Evolutionary conservation across 2,329 filamentous ascomycete species (phyloP).

Genomic region (Monascus ruber): DNA sequence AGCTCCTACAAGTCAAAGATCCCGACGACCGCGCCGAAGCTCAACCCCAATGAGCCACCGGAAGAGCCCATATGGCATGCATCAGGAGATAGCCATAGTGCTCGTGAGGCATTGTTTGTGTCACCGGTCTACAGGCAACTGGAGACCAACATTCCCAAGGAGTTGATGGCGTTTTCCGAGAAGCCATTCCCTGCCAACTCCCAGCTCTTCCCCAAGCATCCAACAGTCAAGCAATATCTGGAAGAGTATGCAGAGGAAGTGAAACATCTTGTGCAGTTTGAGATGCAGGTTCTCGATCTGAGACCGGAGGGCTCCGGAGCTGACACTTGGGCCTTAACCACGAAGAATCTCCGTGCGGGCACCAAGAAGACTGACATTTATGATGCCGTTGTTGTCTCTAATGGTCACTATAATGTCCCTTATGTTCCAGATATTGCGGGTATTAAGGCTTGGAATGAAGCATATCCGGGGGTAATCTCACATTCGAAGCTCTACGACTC

Average conservation of each 20-base stretch:
- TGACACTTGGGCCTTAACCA: constrained; percentile 50
- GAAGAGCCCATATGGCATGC: constrained; percentile 50
- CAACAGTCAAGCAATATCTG: constrained; percentile 63
- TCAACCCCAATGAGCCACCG: constrained; percentile 47
- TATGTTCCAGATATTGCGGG: constrained; percentile 54
- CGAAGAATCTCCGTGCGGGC: constrained; percentile 39
- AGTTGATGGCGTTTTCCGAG: constrained; percentile 71
- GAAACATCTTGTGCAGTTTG: constrained; percentile 55
- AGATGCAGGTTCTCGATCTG: constrained; percentile 57
- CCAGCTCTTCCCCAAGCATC: constrained; percentile 63
- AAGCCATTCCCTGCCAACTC: constrained; percentile 51
- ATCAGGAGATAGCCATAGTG: constrained; percentile 9
- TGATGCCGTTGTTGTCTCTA: constrained; percentile 65
- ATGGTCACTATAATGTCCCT: constrained; percentile 62
- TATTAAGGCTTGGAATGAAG: constrained; percentile 47
- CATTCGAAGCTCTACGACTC: constrained; percentile 74
- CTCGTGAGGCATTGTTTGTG: constrained; percentile 51
- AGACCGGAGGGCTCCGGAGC: constrained; percentile 24
- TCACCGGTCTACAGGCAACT: constrained; percentile 73
- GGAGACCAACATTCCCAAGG: constrained; percentile 76
- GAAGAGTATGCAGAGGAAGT: constrained; percentile 59
- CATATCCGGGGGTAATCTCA: constrained; percentile 50
- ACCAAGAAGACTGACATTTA: constrained; percentile 40
- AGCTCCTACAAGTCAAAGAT: constrained; percentile 34
- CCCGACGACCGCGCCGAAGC: constrained; percentile 51